phyloP scores from a whole-genome alignment of 2,329 filamentous ascomycete species.

The Exophiala viscosa region DNA sequence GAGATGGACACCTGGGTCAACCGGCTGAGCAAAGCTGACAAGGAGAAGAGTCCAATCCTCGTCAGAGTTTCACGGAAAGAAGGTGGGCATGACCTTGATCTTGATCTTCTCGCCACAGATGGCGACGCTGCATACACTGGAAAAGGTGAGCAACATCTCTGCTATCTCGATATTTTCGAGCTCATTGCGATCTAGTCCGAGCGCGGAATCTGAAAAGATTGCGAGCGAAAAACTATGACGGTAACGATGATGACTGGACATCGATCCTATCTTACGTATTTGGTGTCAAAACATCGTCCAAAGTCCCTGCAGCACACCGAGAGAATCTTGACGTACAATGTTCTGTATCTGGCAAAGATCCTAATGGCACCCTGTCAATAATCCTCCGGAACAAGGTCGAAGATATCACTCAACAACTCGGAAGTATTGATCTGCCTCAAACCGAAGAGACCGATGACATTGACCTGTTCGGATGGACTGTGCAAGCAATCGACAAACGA shows the following conservation, averaged over 20 bases:
- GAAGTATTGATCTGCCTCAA: slow-evolving; percentile 49
- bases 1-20: slow-evolving; percentile 14
- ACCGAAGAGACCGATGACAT: slow-evolving; percentile 53
- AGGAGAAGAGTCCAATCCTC: slow-evolving; percentile 37
- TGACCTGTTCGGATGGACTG: slow-evolving; percentile 56
- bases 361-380: slow-evolving; percentile 35
- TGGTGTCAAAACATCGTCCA: slow-evolving; percentile 13
- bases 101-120: slow-evolving; percentile 57
- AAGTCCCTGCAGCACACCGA: slow-evolving; percentile 7
- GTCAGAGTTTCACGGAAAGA: slow-evolving; percentile 44
- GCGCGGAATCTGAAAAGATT: slow-evolving; percentile 36
- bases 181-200: slow-evolving; percentile 33
- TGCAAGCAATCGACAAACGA: slow-evolving; percentile 45
- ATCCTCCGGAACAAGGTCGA: slow-evolving; percentile 43
- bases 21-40: slow-evolving; percentile 16
- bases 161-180: neutral
- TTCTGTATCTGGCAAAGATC: slow-evolving; percentile 27
- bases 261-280: slow-evolving; percentile 37
- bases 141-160: slow-evolving; percentile 36
- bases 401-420: slow-evolving; percentile 55
- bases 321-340: slow-evolving; percentile 21
- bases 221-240: slow-evolving; percentile 43
- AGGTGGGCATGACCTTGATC: slow-evolving; percentile 41
- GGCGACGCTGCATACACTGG: slow-evolving; percentile 52
- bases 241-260: slow-evolving; percentile 42